phyloP scores from a whole-genome alignment of 345 rosid genomes.

The Odontarrhena argentea region DNA sequence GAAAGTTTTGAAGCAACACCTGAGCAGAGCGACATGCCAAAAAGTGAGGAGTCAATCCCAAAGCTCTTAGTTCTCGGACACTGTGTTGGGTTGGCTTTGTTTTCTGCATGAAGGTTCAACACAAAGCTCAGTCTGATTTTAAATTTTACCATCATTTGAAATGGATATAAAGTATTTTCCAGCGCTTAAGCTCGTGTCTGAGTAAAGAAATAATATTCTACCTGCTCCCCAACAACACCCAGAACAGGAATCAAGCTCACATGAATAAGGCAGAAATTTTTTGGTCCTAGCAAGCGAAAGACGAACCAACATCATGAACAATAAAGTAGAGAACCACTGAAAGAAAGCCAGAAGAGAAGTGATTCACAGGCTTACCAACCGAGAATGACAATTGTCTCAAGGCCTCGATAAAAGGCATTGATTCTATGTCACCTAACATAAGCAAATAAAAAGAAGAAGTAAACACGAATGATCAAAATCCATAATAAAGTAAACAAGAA shows the following conservation, averaged over 20 bases:
- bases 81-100: slow-evolving; percentile 96
- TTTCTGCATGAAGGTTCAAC: slow-evolving; percentile 48
- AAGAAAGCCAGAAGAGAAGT: slow-evolving; percentile 17
- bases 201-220: slow-evolving; percentile 37
- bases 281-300: slow-evolving; percentile 60
- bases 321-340: slow-evolving; percentile 19
- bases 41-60: slow-evolving; percentile 91
- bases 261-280: slow-evolving; percentile 92
- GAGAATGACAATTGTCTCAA: slow-evolving; percentile 88
- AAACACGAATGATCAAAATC: neutral
- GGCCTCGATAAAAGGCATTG: slow-evolving; percentile 98
- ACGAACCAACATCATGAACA: slow-evolving; percentile 31
- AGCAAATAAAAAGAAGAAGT: neutral
- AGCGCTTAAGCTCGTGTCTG: slow-evolving; percentile 1
- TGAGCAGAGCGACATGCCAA: slow-evolving; percentile 93
- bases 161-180: neutral
- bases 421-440: slow-evolving; percentile 87
- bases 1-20: slow-evolving; percentile 47
- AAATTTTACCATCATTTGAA: neutral
- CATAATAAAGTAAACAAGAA: neutral
- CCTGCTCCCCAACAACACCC: slow-evolving; percentile 98
- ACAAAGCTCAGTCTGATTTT: slow-evolving; percentile 5
- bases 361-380: slow-evolving; percentile 63
- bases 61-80: slow-evolving; percentile 89
- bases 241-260: slow-evolving; percentile 96